Evolutionary conservation across 345 rosid genomes (phyloP).

Genomic region (Salix udensis): DNA sequence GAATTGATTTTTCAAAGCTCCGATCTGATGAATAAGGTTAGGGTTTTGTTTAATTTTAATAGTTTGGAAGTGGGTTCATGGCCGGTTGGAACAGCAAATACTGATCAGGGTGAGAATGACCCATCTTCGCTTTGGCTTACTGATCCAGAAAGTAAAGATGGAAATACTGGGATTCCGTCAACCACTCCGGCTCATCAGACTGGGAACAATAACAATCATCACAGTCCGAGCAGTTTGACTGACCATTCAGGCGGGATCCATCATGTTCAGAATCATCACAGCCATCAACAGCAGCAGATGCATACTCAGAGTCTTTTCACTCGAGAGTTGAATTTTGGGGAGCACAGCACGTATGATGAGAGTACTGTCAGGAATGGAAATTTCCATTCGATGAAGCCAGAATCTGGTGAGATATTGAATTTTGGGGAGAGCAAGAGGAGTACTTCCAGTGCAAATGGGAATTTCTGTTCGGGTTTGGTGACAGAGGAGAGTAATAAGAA

Average conservation of each 20-base stretch:
- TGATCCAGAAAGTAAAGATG: conserved; percentile 60
- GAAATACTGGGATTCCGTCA: conserved; percentile 9
- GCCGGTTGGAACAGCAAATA: conserved; percentile 36
- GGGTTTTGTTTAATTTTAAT: conserved; percentile 57
- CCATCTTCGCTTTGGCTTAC: conserved; percentile 67
- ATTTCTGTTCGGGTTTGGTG: conserved; percentile 39
- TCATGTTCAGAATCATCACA: conserved; percentile 27
- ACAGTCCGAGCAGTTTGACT: conserved; percentile 46
- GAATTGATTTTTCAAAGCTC: conserved; percentile 63
- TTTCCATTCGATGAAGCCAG: conserved; percentile 56
- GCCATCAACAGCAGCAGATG: conserved; percentile 28
- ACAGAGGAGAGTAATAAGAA: conserved; percentile 64
- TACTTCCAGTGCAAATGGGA: conserved; percentile 38
- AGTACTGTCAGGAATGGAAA: conserved; percentile 43
- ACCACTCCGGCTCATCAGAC: conserved; percentile 5
- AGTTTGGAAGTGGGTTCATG: conserved; percentile 53
- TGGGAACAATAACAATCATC: conserved; percentile 16
- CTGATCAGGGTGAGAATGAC: conserved; percentile 83
- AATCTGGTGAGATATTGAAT: conserved; percentile 67
- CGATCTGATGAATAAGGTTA: conserved; percentile 72
- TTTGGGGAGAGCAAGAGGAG: conserved; percentile 75
- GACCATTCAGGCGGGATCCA: conserved; percentile 36
- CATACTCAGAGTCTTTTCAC: conserved; percentile 42
- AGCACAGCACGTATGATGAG: conserved; percentile 39
- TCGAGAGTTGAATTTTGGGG: conserved; percentile 70